phyloP scores from a whole-genome alignment of 2,329 filamentous ascomycete genomes.

The Colletotrichum sp. region DNA sequence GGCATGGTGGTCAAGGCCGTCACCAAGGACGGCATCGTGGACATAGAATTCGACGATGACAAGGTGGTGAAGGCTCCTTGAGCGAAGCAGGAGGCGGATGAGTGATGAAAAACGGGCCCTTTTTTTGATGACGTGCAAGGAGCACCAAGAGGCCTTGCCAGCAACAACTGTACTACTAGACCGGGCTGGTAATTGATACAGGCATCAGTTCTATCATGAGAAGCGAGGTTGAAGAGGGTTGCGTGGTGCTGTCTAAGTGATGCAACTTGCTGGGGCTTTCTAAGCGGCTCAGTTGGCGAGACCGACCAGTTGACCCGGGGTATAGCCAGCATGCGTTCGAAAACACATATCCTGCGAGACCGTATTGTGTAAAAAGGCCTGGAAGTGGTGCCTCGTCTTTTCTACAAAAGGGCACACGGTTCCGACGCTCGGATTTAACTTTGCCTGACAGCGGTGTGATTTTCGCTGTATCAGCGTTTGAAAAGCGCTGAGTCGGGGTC shows the following conservation, averaged over 20 bases:
- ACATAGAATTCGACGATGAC: conserved; percentile 86
- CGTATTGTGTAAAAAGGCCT: neutral
- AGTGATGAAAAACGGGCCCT: neutral
- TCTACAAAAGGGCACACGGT: neutral
- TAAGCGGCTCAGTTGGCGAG: neutral
- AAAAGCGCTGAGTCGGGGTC: neutral
- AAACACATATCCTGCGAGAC: neutral
- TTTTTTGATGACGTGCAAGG: neutral
- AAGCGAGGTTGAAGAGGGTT: neutral
- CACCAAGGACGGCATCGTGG: conserved; percentile 89
- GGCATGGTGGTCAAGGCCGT: conserved; percentile 93
- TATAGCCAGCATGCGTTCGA: neutral
- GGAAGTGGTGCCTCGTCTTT: neutral
- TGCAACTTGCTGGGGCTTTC: neutral
- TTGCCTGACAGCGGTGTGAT: neutral
- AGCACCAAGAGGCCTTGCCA: neutral
- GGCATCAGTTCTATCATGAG: conserved; percentile 14
- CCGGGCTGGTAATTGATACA: conserved; percentile 23
- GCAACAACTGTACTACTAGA: conserved; percentile 25
- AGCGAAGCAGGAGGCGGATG: conserved; percentile 25
- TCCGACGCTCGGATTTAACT: neutral
- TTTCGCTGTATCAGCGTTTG: neutral
- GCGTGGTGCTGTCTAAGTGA: neutral
- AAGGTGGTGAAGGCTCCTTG: conserved; percentile 69
- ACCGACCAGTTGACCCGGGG: neutral